Evolutionary conservation across 208 protist species (phyloP).

Genomic region (Crithidia fasciculata): DNA sequence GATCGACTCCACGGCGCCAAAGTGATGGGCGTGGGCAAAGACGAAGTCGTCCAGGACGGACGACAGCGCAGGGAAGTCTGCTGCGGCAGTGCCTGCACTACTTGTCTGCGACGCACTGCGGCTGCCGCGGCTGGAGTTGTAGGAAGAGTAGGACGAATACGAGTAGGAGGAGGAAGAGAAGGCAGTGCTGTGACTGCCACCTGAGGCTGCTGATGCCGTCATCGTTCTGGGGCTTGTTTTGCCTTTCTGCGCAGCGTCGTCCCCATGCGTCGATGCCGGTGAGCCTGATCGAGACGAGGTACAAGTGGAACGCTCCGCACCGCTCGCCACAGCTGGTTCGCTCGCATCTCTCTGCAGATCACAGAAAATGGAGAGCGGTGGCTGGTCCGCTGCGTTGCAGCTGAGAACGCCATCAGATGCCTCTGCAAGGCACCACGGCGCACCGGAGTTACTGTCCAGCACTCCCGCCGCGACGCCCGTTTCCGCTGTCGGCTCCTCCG

Average conservation of each 20-base stretch:
- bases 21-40: conserved; percentile 35
- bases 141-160: conserved; percentile 24
- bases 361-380: too few relatives aligned
- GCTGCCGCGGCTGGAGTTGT: not conserved
- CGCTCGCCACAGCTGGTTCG: too few relatives aligned
- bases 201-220: too few relatives aligned
- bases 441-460: too few relatives aligned
- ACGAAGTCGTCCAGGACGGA: conserved; percentile 30
- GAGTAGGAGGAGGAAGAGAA: conserved; percentile 9
- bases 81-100: not conserved
- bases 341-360: too few relatives aligned
- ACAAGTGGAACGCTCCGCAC: too few relatives aligned
- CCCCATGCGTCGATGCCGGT: too few relatives aligned
- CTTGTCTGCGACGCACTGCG: not conserved
- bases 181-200: not conserved
- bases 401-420: not conserved
- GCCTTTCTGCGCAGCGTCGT: too few relatives aligned
- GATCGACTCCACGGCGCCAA: conserved; percentile 68
- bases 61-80: conserved; percentile 9
- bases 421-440: not conserved
- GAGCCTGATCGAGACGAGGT: too few relatives aligned
- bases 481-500: not conserved
- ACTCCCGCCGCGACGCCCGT: too few relatives aligned
- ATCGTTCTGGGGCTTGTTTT: too few relatives aligned
- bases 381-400: too few relatives aligned